phyloP scores from a whole-genome alignment of 192 early-diverging fungal genomes.

The Irineochytrium annulatum region DNA sequence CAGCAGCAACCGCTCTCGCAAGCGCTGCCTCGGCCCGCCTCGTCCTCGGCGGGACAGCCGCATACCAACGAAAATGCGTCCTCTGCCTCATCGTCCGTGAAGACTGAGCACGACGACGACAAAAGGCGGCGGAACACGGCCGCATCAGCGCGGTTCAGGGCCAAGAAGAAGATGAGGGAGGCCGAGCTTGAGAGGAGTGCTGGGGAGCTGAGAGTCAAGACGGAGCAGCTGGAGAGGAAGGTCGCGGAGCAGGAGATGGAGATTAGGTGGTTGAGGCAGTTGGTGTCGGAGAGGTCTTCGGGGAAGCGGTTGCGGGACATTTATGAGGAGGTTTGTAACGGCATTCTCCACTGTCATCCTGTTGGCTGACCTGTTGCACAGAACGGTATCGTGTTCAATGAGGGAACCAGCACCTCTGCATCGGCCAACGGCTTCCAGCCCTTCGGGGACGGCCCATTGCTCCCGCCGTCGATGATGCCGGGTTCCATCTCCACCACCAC shows the following conservation, averaged over 20 bases:
- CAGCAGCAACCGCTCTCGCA: background rate
- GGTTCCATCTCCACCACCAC: too few species aligned
- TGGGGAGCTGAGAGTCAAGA: slow-evolving; percentile 67
- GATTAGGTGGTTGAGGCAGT: slow-evolving; percentile 81
- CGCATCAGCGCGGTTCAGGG: slow-evolving; percentile 89
- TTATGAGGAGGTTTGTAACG: slow-evolving; percentile 16
- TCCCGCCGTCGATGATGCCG: too few species aligned
- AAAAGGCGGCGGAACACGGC: slow-evolving; percentile 93
- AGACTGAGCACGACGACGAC: slow-evolving; percentile 47
- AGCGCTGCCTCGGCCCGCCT: background rate
- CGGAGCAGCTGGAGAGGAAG: slow-evolving; percentile 63
- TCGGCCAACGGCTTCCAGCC: too few species aligned
- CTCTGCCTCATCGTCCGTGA: background rate
- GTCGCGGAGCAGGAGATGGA: slow-evolving; percentile 83
- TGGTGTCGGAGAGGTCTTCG: slow-evolving; percentile 68
- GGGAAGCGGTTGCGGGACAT: slow-evolving; percentile 30
- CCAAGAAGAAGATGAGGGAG: slow-evolving; percentile 92
- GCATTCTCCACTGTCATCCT: too few species aligned
- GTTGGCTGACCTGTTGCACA: too few species aligned
- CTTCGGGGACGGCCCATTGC: too few species aligned
- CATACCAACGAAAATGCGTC: background rate
- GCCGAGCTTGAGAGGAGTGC: slow-evolving; percentile 79
- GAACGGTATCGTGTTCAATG: too few species aligned
- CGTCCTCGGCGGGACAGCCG: background rate
- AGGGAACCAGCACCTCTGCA: too few species aligned